A percentile compares a stretch with the other conserved stretches of the same genome.
These are phyloP conservation scores for Arxiozyma slooffiae DNA, from an alignment of 1,139 yeast species.

Conservation along the genomic window DNA sequence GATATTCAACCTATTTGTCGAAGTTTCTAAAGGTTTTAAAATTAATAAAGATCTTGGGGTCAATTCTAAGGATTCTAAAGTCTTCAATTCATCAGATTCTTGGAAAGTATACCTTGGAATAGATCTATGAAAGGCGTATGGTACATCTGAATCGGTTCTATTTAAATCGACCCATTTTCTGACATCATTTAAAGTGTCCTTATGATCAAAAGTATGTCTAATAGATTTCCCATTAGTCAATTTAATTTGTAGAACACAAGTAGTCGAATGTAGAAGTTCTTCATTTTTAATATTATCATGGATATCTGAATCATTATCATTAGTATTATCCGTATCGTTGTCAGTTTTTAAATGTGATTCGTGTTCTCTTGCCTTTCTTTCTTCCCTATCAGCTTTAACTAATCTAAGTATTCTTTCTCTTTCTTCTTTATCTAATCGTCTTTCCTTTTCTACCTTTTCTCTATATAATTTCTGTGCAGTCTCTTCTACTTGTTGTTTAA, in stretches of 20 bases:
- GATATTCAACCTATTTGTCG: conserved; percentile 9
- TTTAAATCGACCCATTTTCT: conserved; percentile 53
- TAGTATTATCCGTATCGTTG: background rate
- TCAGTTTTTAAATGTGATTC: background rate
- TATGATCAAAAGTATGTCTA: conserved; percentile 20
- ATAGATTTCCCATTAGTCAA: conserved; percentile 25
- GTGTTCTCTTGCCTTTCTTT: conserved; percentile 15
- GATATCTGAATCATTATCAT: background rate
- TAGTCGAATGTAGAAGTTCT: conserved; percentile 6
- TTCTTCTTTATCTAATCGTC: conserved; percentile 38
- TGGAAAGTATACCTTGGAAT: conserved; percentile 39
- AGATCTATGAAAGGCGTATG: conserved; percentile 40
- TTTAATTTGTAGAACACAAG: conserved; percentile 23
- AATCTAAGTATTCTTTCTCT: conserved; percentile 44
- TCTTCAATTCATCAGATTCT: conserved; percentile 44
- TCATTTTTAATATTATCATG: conserved; percentile 14
- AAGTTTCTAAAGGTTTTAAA: conserved; percentile 40
- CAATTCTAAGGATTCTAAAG: conserved; percentile 42
- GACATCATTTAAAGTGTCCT: conserved; percentile 35
- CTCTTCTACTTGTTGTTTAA: conserved; percentile 36
- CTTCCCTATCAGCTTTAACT: conserved; percentile 23
- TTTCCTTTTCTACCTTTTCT: conserved; percentile 34
- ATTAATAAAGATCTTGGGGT: conserved; percentile 60
- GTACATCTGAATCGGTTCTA: conserved; percentile 40
- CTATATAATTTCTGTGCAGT: conserved; percentile 34